These are phyloP conservation scores for Mucuna pruriens DNA, from an alignment of 306 rosid species.

Conservation along the genomic window DNA sequence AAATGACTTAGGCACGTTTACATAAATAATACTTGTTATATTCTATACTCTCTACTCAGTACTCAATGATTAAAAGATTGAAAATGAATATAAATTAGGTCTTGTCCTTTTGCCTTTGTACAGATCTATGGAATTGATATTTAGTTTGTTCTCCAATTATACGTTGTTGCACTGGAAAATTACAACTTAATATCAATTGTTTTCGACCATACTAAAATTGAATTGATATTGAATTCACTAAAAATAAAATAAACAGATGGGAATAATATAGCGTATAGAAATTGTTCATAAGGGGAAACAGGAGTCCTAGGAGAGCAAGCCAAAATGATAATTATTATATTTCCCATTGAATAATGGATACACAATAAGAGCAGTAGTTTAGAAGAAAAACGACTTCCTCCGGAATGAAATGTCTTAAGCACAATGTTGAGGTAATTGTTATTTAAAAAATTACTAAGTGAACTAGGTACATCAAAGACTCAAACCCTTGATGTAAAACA, in stretches of 20 bases:
- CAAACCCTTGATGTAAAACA: slow-evolving; percentile 3
- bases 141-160: too few relatives aligned
- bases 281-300: neutral
- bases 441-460: neutral
- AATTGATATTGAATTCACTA: neutral
- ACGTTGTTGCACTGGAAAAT: too few relatives aligned
- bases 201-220: neutral
- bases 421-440: neutral
- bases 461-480: too few relatives aligned
- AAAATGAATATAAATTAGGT: too few relatives aligned
- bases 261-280: neutral
- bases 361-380: neutral
- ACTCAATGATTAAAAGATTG: too few relatives aligned
- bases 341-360: neutral
- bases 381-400: neutral
- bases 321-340: neutral
- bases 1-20: too few relatives aligned
- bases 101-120: neutral
- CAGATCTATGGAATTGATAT: neutral
- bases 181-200: neutral
- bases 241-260: neutral
- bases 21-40: too few relatives aligned
- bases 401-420: neutral
- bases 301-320: neutral
- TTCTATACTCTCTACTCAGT: too few relatives aligned